Evolutionary conservation across 257 asterid species (phyloP).

Genomic region (Solanum appendiculatum): DNA sequence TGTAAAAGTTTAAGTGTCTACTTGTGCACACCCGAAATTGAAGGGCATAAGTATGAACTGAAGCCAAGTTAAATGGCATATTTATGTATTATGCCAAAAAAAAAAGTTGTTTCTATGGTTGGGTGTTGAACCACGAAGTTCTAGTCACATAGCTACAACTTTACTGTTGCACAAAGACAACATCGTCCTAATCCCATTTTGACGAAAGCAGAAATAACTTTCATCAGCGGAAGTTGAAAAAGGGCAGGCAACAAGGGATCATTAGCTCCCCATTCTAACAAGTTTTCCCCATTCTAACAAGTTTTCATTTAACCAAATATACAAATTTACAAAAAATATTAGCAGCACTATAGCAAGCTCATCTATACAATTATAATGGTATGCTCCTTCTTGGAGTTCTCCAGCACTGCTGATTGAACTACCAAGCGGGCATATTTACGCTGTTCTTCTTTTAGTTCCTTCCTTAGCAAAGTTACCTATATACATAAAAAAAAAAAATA

Average conservation of each 20-base stretch:
- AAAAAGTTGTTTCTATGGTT: neutral
- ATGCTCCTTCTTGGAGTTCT: constrained; percentile 24
- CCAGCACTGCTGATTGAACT: constrained; percentile 30
- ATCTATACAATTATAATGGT: neutral
- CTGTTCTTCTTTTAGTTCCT: constrained; percentile 24
- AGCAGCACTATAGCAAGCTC: neutral
- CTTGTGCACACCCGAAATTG: too few species aligned
- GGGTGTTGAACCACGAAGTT: neutral
- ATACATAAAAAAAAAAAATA: neutral
- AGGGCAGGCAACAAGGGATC: neutral
- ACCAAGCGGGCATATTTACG: constrained; percentile 35
- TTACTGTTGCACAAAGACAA: neutral
- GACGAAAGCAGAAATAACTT: neutral
- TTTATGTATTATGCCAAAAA: too few species aligned
- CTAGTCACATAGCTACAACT: neutral
- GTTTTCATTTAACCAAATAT: neutral
- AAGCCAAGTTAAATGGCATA: too few species aligned
- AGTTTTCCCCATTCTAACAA: neutral
- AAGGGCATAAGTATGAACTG: too few species aligned
- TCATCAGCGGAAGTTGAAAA: neutral
- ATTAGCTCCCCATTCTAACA: neutral
- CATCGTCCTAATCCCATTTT: neutral
- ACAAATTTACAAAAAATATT: neutral
- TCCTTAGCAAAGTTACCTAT: constrained; percentile 30
- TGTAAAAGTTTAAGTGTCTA: neutral